Percentiles rank a stretch among this genome's conserved stretches.
phyloP scores from a whole-genome alignment of 1,139 yeast species.

The Magnusiomyces magnusii region DNA sequence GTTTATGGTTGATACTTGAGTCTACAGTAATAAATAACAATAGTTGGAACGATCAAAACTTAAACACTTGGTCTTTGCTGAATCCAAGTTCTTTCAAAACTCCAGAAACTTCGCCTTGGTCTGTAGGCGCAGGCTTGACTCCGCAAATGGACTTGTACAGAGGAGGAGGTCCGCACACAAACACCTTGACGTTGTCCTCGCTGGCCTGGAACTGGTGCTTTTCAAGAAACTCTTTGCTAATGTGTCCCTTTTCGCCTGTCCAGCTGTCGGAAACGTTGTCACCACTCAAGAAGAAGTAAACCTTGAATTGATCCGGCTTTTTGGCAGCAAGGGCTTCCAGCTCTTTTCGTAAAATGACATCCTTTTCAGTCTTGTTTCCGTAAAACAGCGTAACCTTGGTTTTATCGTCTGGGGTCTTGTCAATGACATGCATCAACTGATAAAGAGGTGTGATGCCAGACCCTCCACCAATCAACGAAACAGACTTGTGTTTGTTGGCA shows the following conservation, averaged over 20 bases:
- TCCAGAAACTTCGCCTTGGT: slow-evolving; percentile 94
- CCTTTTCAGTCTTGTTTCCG: slow-evolving; percentile 72
- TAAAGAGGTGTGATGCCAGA: slow-evolving; percentile 91
- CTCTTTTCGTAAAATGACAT: slow-evolving; percentile 71
- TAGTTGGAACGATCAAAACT: slow-evolving; percentile 69
- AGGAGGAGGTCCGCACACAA: slow-evolving; percentile 90
- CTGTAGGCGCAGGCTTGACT: slow-evolving; percentile 71
- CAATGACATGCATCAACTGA: slow-evolving; percentile 74
- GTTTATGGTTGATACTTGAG: no score
- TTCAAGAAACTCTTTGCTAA: slow-evolving; percentile 63
- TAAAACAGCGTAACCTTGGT: slow-evolving; percentile 67
- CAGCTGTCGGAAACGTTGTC: slow-evolving; percentile 50
- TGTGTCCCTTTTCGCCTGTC: slow-evolving; percentile 71
- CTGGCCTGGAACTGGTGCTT: slow-evolving; percentile 55
- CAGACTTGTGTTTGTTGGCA: slow-evolving; percentile 64
- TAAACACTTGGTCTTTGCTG: slow-evolving; percentile 80
- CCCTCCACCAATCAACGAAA: slow-evolving; percentile 91
- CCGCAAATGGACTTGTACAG: slow-evolving; percentile 82
- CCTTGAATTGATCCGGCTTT: slow-evolving; percentile 52
- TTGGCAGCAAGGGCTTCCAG: slow-evolving; percentile 58
- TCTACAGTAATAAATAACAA: no score
- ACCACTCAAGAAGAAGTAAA: slow-evolving; percentile 66
- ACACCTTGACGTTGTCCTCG: slow-evolving; percentile 53
- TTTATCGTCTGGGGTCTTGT: slow-evolving; percentile 62
- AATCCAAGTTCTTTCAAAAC: slow-evolving; percentile 81